Evolutionary conservation across 2,329 filamentous ascomycete genomes (phyloP).

Genomic region (Rutstroemia sp.): DNA sequence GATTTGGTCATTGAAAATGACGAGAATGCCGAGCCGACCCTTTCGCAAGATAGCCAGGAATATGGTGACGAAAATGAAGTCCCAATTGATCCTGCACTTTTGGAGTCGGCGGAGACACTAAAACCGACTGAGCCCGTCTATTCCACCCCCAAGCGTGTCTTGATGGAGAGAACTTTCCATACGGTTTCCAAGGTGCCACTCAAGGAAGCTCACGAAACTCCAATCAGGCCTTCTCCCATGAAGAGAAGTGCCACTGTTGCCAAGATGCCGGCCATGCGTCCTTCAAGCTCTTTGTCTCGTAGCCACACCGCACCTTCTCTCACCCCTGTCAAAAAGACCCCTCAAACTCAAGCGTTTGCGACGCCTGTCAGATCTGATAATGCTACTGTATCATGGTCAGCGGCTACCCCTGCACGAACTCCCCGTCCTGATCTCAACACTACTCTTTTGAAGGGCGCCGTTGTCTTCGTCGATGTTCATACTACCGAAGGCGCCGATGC

Average conservation of each 20-base stretch:
- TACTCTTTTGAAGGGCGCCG: conserved; percentile 57
- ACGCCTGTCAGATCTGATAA: conserved; percentile 38
- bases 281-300: conserved; percentile 34
- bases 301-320: conserved; percentile 48
- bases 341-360: conserved; percentile 11
- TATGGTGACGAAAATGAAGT: conserved; percentile 61
- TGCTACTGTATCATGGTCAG: conserved; percentile 43
- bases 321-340: conserved; percentile 39
- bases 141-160: conserved; percentile 24
- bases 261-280: conserved; percentile 36
- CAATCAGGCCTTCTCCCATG: conserved; percentile 31
- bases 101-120: conserved; percentile 17
- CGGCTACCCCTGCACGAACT: conserved; percentile 48
- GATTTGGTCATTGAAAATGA: background rate
- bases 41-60: conserved; percentile 57
- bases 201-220: conserved; percentile 51
- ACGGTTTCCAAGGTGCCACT: conserved; percentile 73
- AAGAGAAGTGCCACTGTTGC: conserved; percentile 37
- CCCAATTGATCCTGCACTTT: conserved; percentile 45
- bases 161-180: conserved; percentile 44
- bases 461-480: conserved; percentile 78
- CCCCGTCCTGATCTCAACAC: conserved; percentile 47
- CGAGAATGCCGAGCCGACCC: conserved; percentile 34
- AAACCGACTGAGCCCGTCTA: conserved; percentile 9
- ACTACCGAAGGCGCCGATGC: conserved; percentile 76